A percentile compares a stretch with the other conserved stretches of the same genome.
Conservation (phyloP, 495 filamentous ascomycete species). For the Tuber calosporum region DNA sequence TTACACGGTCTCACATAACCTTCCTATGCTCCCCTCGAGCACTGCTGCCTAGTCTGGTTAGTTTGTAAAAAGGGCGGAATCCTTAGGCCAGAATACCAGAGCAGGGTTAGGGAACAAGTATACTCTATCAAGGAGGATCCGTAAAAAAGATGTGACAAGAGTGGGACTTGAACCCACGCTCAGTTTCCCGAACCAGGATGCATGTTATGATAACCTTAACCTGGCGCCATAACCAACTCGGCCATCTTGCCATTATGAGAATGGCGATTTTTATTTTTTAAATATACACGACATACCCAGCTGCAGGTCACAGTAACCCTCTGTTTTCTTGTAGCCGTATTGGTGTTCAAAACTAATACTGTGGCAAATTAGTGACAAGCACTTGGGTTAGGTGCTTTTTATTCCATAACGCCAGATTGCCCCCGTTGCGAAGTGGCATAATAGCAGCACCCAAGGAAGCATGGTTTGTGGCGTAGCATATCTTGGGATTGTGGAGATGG, state of each 20-base stretch:
- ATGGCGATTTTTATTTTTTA: neutral
- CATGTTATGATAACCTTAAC: constrained; percentile 37
- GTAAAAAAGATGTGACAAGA: constrained; percentile 27
- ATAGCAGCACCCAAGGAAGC: neutral
- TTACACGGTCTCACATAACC: neutral
- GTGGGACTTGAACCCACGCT: constrained; percentile 38
- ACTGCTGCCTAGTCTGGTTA: neutral
- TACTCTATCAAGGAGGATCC: neutral
- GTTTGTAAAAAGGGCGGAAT: neutral
- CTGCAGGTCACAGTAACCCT: neutral
- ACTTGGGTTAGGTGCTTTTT: neutral
- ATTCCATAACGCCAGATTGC: neutral
- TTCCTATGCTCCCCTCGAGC: neutral
- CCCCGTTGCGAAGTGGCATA: neutral
- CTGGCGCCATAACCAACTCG: constrained; percentile 37
- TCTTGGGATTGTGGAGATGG: neutral
- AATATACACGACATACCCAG: neutral
- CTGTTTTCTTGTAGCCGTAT: neutral
- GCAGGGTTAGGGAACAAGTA: neutral
- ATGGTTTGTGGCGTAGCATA: neutral
- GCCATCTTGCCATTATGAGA: constrained; percentile 29
- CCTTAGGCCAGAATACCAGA: neutral
- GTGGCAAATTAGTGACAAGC: neutral
- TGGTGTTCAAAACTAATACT: neutral
- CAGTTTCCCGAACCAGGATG: constrained; percentile 27